phyloP scores from a whole-genome alignment of 2,329 filamentous ascomycete genomes.

The Fusarium gaditjirri region DNA sequence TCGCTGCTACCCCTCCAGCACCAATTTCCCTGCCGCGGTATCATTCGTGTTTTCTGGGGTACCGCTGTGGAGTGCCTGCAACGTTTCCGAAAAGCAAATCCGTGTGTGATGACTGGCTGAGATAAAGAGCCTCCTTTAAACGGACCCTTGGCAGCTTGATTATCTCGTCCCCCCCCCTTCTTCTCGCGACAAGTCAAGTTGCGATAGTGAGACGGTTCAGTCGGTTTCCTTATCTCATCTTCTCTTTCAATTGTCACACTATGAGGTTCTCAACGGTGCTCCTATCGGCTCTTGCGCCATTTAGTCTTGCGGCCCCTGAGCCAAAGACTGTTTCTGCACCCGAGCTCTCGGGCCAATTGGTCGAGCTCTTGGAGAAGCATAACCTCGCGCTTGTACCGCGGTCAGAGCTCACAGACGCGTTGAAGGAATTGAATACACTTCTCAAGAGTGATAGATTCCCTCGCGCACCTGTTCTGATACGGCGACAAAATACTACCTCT shows the following conservation, averaged over 20 bases:
- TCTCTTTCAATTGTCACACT: constrained; percentile 2
- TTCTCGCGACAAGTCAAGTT: background rate
- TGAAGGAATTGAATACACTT: constrained; percentile 55
- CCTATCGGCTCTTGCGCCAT: constrained; percentile 49
- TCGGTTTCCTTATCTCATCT: background rate
- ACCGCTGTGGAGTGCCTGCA: constrained; percentile 10
- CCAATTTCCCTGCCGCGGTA: constrained; percentile 20
- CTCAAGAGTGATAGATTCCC: constrained; percentile 47
- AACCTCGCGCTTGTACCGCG: constrained; percentile 57
- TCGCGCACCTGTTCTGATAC: constrained; percentile 10
- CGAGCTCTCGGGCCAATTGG: constrained; percentile 50
- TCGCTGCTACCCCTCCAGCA: background rate
- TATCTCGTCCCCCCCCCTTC: background rate
- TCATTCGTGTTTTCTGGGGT: constrained; percentile 16
- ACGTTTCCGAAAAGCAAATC: constrained; percentile 3
- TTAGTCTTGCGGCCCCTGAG: constrained; percentile 47
- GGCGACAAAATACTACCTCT: constrained; percentile 29
- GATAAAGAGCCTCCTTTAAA: constrained; percentile 17
- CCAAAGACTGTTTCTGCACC: constrained; percentile 41
- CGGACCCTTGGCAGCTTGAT: background rate
- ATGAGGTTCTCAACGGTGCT: constrained; percentile 54
- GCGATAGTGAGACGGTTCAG: background rate
- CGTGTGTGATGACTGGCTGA: constrained; percentile 15
- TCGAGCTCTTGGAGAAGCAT: constrained; percentile 55
- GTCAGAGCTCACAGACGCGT: constrained; percentile 57